These are phyloP conservation scores for Stephanodiscus triporus DNA, from an alignment of 108 stramenopile genomes.

Conservation along the genomic window DNA sequence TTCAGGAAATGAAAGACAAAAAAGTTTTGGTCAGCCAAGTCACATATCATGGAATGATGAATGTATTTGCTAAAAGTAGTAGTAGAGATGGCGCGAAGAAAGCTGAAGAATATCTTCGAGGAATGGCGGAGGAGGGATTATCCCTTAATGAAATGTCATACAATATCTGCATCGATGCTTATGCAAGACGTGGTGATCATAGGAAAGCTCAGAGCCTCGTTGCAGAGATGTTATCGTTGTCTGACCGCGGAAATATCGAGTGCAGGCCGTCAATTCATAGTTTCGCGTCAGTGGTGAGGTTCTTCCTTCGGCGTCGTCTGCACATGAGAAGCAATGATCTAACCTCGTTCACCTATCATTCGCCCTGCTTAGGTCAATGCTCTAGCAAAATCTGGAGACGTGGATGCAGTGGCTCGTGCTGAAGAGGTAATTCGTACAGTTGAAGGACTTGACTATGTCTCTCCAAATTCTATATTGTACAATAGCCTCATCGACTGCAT, in stretches of 20 bases:
- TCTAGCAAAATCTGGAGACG: constrained; percentile 53
- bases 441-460: constrained; percentile 40
- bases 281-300: constrained; percentile 45
- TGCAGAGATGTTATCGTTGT: constrained; percentile 38
- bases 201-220: constrained; percentile 33
- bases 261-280: constrained; percentile 45
- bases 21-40: constrained; percentile 23
- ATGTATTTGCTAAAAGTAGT: constrained; percentile 31
- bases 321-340: background rate
- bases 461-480: constrained; percentile 45
- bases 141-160: constrained; percentile 26
- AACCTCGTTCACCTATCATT: background rate
- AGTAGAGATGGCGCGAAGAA: constrained; percentile 36
- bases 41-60: constrained; percentile 43
- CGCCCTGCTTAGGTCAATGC: constrained; percentile 49
- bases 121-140: constrained; percentile 39
- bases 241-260: constrained; percentile 15
- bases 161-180: constrained; percentile 54
- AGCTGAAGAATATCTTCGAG: constrained; percentile 54
- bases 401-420: constrained; percentile 44
- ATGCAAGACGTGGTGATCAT: constrained; percentile 31
- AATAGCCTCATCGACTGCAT: constrained; percentile 41
- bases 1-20: constrained; percentile 34
- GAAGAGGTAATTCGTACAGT: constrained; percentile 34
- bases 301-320: background rate